Evolutionary conservation across 345 rosid species (phyloP), one percentile per base, ranked within the genome.

Genomic region (Eucalyptus cladocalyx): DNA sequence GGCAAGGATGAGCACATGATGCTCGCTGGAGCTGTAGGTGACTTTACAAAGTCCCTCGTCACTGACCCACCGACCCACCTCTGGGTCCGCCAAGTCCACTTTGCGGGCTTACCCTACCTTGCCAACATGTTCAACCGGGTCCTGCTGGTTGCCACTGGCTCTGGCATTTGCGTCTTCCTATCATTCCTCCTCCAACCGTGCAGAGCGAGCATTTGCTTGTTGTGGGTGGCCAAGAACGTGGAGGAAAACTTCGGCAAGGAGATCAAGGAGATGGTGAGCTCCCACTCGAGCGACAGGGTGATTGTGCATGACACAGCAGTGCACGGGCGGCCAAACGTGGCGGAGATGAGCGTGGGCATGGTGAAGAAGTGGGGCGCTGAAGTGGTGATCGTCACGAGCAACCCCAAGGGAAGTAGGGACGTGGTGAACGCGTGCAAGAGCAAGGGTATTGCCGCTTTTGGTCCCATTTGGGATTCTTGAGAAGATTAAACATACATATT

Each of bases 391-490:
- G 98, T 95, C 30, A 95, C 98, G 11, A 96, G 98, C 90, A 96
- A 97, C 88, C 99, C 98, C 24, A 93, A 94, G 92, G 97, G 99
- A 89, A 94, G 98, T 91, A 92, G 96, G 88, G 99, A 95, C 48
- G 96, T 95, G 58, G 97, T 95, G 28, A 89, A 93, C 88, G 93
- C 97, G 2, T 96, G 98, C 92, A 95, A 94, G 87, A 92, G 86
- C 45, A 91, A 93, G 4, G 94, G 96, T 76, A 91, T 96, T 87
- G 90, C 98, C 13, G 97, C 98, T 18, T 97, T 96, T 87, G 98
- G 98, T 88, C 99, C 98, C 30, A 96, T 95, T 88, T 97, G 98
- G 98, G 98, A 96, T 91, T 97, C 99, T 32, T 96, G 92, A 85
- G 40, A 8, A 67, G 80, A 8, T n/a, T 16, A 15, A 65, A n/a